Base-by-base conservation (phyloP, 2,329 filamentous ascomycete species). In the Cytospora piceicola region DNA sequence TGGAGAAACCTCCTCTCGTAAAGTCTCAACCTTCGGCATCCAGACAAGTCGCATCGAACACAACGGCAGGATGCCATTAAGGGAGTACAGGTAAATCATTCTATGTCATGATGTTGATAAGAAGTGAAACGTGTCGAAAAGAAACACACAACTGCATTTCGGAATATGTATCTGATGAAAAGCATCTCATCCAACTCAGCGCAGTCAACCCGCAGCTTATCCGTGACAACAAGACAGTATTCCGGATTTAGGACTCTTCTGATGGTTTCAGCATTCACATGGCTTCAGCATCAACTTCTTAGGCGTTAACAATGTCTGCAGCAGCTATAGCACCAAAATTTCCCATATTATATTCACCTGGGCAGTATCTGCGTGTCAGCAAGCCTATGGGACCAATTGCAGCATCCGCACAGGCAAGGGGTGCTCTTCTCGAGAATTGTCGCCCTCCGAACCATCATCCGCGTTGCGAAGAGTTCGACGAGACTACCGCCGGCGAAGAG, bases 321-420 rank as follows among this genome's bases (percentile, higher is more conserved):
- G 72, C 67, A 1, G 72, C 71, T 2, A 70, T 72, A 32, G 75
- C 70, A 6, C 72, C 74, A 32, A 76, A 75, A 4, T 68, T 71
- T 55, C 74, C 72, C 70, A 76, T 73, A 17, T 67, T 70, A 54
- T 72, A 73, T 0, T 74, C 74, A 20, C 59, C n/a, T n/a, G n/a
- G n/a, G n/a, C n/a, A n/a, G n/a, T 24, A 22, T 42, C 61, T 22
- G 55, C 61, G 14, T n/a, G 74, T 71, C 30, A 76, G 67, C 15
- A 77, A 62, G 2, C 73, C 73, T 0, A 73, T 57, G 0, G 75
- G 75, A 2, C 71, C 71, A 2, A 75, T 65, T n/a, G 74, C 51
- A 1, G 69, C 67, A 0, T 34, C 17, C 75, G 66, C 15, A 69
- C 69, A 27, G 71, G 65, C 11, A 75, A 69, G 15, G 73, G 69